Base-by-base conservation (phyloP, 805 yeast species). In the Yamadazyma endophytica region DNA sequence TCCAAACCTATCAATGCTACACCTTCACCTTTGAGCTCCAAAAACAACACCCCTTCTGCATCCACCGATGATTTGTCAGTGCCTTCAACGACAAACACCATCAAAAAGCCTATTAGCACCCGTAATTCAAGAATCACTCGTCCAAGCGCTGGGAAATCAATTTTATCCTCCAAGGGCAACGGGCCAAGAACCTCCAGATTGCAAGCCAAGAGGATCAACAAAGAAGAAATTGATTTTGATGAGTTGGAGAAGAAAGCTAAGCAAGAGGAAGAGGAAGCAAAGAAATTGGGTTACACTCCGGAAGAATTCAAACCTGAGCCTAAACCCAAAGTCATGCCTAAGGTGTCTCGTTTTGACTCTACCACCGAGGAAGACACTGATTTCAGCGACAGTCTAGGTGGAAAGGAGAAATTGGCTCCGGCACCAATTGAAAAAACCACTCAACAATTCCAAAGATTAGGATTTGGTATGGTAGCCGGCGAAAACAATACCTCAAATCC, bases 401-500 rank as follows among this genome's bases (percentile, higher is more conserved):
- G 33, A 27, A 38, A 41, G 17, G 46, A 41, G 23, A 41, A 32
- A 27, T 27, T 41, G 14, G 33, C 42, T 8, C 42, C 46, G 11
- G 46, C 48, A 4, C 70, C 61, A 9, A 47, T 70, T 42, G 70
- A 70, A 35, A 66, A 65, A 33, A 65, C 78, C 19, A 72, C 85
- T 6, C 88, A 82, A 42, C 68, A 77, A 40, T 79, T 85, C 54
- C 92, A 92, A 38, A 82, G 74, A 52, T 67, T 88, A 40, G 96
- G 96, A 1, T 88, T 88, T 50, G 97, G 97, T 46, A 89, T 87
- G 94, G 75, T 78, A 5, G 73, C 68, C 30, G 79, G 83, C 18
- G 69, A 69, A 36, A 79, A 83, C 24, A 58, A 61, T n/a, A 58
- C 62, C 30, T 27, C 47, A 9, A 39, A 44, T 28, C 26, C 37